Base-by-base conservation (phyloP, 129 eudicot species). In the Flaveria robusta region DNA sequence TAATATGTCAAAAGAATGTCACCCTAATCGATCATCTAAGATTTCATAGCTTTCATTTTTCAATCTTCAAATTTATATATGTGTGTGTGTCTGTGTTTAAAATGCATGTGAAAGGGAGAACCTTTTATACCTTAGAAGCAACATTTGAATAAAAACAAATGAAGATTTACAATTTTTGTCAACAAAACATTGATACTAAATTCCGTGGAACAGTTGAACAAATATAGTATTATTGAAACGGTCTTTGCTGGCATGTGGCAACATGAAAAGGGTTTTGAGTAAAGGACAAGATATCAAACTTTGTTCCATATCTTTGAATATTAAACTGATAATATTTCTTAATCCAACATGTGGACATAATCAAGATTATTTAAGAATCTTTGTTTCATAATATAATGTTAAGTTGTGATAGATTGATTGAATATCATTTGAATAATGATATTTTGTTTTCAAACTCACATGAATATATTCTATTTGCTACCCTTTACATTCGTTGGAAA, bases 401-500 rank as follows among this genome's bases (percentile, higher is more conserved):
- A 26, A 68, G 39, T 55, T 68, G 70, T 56, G 39, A 69, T 45
- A 58, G 37, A 54, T 68, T 68, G 66, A 11, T 68, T 9, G 68
- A 47, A 13, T 18, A 12, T 42, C 26, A 70, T 70, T 78, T 78
- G 22, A 58, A 43, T 56, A 29, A 56, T 79, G 74, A 63, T 62
- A 47, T 37, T 50, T 58, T 63, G 51, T 63, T 65, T 72, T 64
- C 46, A 19, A 79, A 71, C 39, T 24, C 83, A 79, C 83, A 79
- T 79, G 83, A 64, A 72, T 72, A 20, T 79, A 72, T 71, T 79
- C 83, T 79, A 62, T 68, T 49, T 51, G 37, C 73, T 63, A 71
- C 77, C 41, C 73, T 70, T 62, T 11, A 63, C 52, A 63, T 71
- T 50, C 9, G 18, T 60, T 22, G 72, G 19, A 72, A 71, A 59